Base-by-base conservation (phyloP, 305 asterid genomes). In the Lippia alba region DNA sequence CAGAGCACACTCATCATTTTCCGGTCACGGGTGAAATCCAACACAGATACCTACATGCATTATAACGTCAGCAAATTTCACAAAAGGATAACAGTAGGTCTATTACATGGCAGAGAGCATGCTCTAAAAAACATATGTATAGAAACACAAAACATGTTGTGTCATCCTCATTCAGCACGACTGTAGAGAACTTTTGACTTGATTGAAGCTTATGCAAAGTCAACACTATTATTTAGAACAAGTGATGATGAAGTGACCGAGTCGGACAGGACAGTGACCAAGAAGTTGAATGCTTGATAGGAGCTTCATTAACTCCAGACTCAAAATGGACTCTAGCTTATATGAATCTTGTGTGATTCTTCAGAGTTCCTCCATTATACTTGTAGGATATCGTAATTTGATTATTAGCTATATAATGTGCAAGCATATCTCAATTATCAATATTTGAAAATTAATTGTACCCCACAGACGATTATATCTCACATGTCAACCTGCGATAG, bases 1-100 rank as follows among this genome's bases (percentile, higher is more conserved):
- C 97, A 92, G 53, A 95, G 97, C 79, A 89, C 97, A 78, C 99
- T 95, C 99, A 95, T 95, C 99, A 95, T 89, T 78, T 95, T 95
- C 61, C 99, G 94, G 80, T 95, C 98, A 82, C 98, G 99, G 71
- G 97, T 90, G 86, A 95, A 95, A 73, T 95, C 99, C 87, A 95
- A 79, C 63, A 80, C 76, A 12, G 97, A 92, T 68, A 95, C 90
- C 99, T 95, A 85, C 80, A 80, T 64, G 81, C 68, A 77, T 63
- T 45, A 50, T n/a, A 48, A 46, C 69, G 46, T 61, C 61, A 64
- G 58, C 76, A 65, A 65, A 39, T 24, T 55, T 32, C 12, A 51
- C 54, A 18, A 45, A 64, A 53, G 62, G 44, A 64, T 58, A 70
- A 45, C 34, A 70, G n/a, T 54, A 44, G 34, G 49, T 56, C 64